Conservation (phyloP, 2,329 filamentous ascomycete species). For the Immersiporthe knoxdaviesiana region DNA sequence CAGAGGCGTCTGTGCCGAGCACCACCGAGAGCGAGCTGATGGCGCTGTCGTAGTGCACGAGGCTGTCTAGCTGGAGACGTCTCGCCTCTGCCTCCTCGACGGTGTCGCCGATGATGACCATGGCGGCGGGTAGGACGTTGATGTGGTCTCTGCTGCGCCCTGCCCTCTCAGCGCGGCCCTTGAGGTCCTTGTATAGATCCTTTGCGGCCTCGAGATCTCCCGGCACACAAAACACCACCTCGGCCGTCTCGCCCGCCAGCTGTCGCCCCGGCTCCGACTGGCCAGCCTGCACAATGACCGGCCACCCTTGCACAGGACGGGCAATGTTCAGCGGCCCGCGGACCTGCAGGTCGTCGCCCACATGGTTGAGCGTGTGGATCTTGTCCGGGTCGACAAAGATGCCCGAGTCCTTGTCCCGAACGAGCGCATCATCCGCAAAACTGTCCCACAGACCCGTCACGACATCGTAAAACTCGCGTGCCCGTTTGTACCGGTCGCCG, state of each 20-base stretch:
- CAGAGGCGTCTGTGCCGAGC: conserved; percentile 51
- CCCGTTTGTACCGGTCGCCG: conserved; percentile 53
- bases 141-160: conserved; percentile 50
- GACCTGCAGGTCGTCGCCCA: conserved; percentile 51
- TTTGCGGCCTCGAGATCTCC: conserved; percentile 49
- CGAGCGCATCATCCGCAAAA: conserved; percentile 59
- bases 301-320: conserved; percentile 57
- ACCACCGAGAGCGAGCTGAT: conserved; percentile 55
- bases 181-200: conserved; percentile 55
- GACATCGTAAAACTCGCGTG: conserved; percentile 56
- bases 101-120: conserved; percentile 54
- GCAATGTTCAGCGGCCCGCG: conserved; percentile 56
- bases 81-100: conserved; percentile 53
- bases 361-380: conserved; percentile 56
- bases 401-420: conserved; percentile 51
- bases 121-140: conserved; percentile 56
- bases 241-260: conserved; percentile 56
- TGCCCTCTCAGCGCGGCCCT: conserved; percentile 47
- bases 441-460: conserved; percentile 58
- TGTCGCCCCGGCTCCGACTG: conserved; percentile 56
- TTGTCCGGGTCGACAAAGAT: conserved; percentile 55
- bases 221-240: conserved; percentile 56
- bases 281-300: conserved; percentile 58
- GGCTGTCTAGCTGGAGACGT: conserved; percentile 51
- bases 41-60: conserved; percentile 58